Evolutionary conservation across 164 flowering plant species (phyloP).

Genomic region (Santalum album): DNA sequence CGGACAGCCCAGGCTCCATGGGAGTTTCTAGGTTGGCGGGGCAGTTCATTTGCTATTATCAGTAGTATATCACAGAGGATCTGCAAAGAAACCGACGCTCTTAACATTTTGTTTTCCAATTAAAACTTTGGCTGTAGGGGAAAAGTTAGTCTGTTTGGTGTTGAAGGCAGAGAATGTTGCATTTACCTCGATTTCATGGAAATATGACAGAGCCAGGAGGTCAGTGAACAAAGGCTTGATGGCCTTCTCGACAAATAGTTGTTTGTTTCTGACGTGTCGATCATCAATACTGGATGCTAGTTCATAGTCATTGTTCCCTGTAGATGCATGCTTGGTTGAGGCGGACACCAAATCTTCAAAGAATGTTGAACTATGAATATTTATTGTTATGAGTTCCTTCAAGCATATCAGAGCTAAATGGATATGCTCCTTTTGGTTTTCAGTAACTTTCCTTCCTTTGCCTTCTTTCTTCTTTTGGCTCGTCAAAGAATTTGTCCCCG

Average conservation of each 20-base stretch:
- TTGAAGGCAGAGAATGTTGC: not conserved
- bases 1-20: slow-evolving; percentile 50
- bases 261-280: slow-evolving; percentile 23
- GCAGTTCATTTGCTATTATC: slow-evolving; percentile 41
- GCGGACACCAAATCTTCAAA: slow-evolving; percentile 44
- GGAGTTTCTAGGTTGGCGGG: slow-evolving; percentile 29
- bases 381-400: slow-evolving; percentile 41
- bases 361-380: slow-evolving; percentile 23
- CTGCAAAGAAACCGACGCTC: slow-evolving; percentile 20
- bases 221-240: slow-evolving; percentile 54
- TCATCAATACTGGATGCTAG: slow-evolving; percentile 25
- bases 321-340: slow-evolving; percentile 11
- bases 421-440: slow-evolving; percentile 39
- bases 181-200: slow-evolving; percentile 57
- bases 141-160: not conserved
- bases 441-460: slow-evolving; percentile 35
- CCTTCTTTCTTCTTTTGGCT: slow-evolving; percentile 34
- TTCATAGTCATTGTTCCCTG: slow-evolving; percentile 20
- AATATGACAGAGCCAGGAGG: slow-evolving; percentile 39
- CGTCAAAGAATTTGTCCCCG: slow-evolving; percentile 15
- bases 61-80: slow-evolving; percentile 49
- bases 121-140: not conserved
- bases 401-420: slow-evolving; percentile 50
- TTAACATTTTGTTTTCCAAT: no score
- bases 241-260: slow-evolving; percentile 34